Base-by-base conservation (phyloP, 768 basidiomycete species). In the Galerina sulciceps region DNA sequence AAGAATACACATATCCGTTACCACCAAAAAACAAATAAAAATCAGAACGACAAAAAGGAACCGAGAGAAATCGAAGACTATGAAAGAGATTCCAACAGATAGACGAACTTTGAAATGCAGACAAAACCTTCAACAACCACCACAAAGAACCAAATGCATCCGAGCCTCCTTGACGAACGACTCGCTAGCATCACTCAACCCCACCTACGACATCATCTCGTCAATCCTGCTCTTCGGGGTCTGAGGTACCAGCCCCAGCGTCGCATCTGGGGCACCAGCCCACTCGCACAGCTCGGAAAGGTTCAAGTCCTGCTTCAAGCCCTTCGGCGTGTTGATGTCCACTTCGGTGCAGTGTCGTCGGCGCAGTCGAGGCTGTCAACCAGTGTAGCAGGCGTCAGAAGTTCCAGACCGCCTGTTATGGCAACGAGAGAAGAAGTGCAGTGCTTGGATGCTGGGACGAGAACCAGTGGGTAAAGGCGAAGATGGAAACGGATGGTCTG, bases 341-440 rank as follows among this genome's bases (percentile, higher is more conserved):
- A 70, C 61, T 22, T 65, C 65, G 10, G 57, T 3, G 58, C 64
- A 23, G 41, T 48, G 13, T 62, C 62, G 8, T 58, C 59, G 4
- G 62, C 62, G 34, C 49, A 36, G 20, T 45, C 58, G 17, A 31
- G 42, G 2, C 20, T 48, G 22, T 65, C 51, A 2, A 68, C 66
- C 35, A 70, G 57, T n/a, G 69, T 70, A 20, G 61, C 64, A 15
- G 69, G 69, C 2, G 69, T 68, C 44, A 65, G 55, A 8, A 64
- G 69, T 45, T 59, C 68, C n/a, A 63, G 54, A 11, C 62, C 60
- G 11, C 36, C 57, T 17, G 57, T 38, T 34, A 46, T 52, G n/a
- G 44, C 41, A n/a, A 26, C 43, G 10, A 43, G n/a, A n/a, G n/a
- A 46, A 36, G 60, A 57, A 48, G 43, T 2, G 31, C 18, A 10